These are phyloP conservation scores for Parietaria judaica DNA, from an alignment of 306 rosid genomes.

Conservation along the genomic window DNA sequence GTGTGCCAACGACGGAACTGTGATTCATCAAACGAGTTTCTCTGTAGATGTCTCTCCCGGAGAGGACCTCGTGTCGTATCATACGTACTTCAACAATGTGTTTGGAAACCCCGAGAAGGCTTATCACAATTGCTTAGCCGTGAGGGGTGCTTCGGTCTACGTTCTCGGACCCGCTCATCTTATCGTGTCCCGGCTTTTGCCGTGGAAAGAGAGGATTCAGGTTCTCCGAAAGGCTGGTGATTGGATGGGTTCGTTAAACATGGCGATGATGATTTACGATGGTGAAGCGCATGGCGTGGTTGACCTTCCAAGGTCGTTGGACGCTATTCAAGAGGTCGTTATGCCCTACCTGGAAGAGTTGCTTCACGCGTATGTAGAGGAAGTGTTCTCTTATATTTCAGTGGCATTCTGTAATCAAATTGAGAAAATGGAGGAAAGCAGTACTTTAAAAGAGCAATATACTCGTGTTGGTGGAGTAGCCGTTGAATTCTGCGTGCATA, in stretches of 20 bases:
- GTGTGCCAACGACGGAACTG: constrained; percentile 82
- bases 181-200: constrained; percentile 81
- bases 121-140: constrained; percentile 74
- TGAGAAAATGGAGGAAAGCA: constrained; percentile 50
- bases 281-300: constrained; percentile 91
- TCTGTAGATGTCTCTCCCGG: constrained; percentile 55
- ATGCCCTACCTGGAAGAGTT: constrained; percentile 87
- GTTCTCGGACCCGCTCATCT: constrained; percentile 79
- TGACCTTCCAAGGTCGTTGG: constrained; percentile 92
- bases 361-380: constrained; percentile 85
- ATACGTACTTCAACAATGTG: constrained; percentile 64
- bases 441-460: constrained; percentile 89
- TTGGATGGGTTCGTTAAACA: constrained; percentile 98
- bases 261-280: constrained; percentile 90
- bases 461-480: constrained; percentile 98
- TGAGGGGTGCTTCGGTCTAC: constrained; percentile 92
- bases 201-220: constrained; percentile 91
- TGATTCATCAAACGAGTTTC: constrained; percentile 85
- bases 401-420: constrained; percentile 90
- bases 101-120: constrained; percentile 94
- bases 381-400: constrained; percentile 89
- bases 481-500: constrained; percentile 94
- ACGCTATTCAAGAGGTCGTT: constrained; percentile 80
- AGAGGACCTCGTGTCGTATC: constrained; percentile 80
- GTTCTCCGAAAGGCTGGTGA: constrained; percentile 88